Percentiles rank a stretch among this genome's conserved stretches.
These are phyloP conservation scores for Lyophyllum shimeji DNA, from an alignment of 768 basidiomycete genomes.

Conservation along the genomic window DNA sequence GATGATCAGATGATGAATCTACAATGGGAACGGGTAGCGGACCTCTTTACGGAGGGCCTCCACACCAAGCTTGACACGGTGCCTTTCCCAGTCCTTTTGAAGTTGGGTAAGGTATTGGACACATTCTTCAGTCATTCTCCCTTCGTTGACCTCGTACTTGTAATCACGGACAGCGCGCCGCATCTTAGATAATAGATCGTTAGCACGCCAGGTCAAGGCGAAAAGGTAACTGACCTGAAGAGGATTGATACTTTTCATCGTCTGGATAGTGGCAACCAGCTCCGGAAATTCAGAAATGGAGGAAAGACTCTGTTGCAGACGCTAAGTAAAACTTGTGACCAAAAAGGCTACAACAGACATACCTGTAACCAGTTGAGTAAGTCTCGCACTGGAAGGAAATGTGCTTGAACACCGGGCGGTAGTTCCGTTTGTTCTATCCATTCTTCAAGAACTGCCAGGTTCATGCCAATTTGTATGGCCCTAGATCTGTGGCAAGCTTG, in stretches of 20 bases:
- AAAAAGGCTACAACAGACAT: conserved; percentile 12
- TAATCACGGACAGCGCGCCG: conserved; percentile 91
- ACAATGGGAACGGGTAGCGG: conserved; percentile 7
- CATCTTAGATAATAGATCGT: conserved; percentile 54
- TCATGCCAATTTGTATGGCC: conserved; percentile 88
- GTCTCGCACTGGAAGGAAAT: conserved; percentile 84
- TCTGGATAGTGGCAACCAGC: conserved; percentile 88
- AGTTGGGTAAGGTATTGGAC: conserved; percentile 91
- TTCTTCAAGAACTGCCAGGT: conserved; percentile 82
- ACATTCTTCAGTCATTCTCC: conserved; percentile 93
- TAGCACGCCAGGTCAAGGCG: background rate
- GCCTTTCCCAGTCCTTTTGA: conserved; percentile 97
- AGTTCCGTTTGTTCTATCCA: conserved; percentile 86
- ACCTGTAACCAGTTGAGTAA: conserved; percentile 87
- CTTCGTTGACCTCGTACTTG: conserved; percentile 91
- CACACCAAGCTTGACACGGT: conserved; percentile 83
- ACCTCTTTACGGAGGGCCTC: conserved; percentile 86
- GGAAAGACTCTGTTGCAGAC: conserved; percentile 64
- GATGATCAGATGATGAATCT: conserved; percentile 3
- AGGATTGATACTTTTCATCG: conserved; percentile 85
- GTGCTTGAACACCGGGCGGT: conserved; percentile 73
- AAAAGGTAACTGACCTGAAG: conserved; percentile 58
- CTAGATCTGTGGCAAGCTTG: conserved; percentile 47
- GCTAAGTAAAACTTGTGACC: background rate
- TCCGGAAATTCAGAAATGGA: conserved; percentile 86